Percentiles rank a stretch among this genome's conserved stretches.
Conservation (phyloP, 768 basidiomycete species). For the Phanerochaete carnosa region DNA sequence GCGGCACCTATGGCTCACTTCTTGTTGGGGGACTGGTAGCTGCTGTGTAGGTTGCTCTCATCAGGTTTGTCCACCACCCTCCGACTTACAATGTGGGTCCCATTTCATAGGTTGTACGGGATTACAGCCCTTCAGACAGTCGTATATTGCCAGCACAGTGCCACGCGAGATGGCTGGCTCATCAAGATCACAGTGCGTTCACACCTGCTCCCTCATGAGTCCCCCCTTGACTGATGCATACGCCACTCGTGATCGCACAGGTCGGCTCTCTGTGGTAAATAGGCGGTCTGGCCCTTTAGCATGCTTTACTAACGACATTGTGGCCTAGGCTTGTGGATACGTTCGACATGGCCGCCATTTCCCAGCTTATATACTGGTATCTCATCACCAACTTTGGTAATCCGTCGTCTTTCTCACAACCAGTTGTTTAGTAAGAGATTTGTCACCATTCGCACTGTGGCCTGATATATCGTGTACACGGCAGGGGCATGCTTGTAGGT, state of each 20-base stretch:
- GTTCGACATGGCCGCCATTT: not conserved
- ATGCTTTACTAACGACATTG: not conserved
- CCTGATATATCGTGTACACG: not conserved
- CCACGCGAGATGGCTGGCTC: not conserved
- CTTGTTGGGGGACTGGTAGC: constrained; percentile 1
- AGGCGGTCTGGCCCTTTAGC: not conserved
- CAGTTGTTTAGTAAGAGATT: not conserved
- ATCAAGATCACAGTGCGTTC: not conserved
- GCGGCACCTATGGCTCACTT: not conserved
- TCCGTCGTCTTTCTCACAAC: not conserved
- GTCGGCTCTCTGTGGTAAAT: not conserved
- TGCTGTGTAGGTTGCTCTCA: not conserved
- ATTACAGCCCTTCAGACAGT: not conserved
- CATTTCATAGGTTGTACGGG: not conserved
- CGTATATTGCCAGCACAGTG: not conserved
- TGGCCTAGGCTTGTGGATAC: not conserved
- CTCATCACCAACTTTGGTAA: not conserved
- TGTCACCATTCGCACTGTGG: not conserved
- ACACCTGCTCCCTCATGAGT: not conserved
- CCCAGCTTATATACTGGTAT: not conserved
- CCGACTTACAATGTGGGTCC: not conserved
- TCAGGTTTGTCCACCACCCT: not conserved
- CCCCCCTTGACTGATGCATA: no score
- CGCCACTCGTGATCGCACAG: no score
- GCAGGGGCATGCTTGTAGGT: not conserved